Evolutionary conservation across 2,329 filamentous ascomycete species (phyloP).

Genomic region (Penicillium sp.): DNA sequence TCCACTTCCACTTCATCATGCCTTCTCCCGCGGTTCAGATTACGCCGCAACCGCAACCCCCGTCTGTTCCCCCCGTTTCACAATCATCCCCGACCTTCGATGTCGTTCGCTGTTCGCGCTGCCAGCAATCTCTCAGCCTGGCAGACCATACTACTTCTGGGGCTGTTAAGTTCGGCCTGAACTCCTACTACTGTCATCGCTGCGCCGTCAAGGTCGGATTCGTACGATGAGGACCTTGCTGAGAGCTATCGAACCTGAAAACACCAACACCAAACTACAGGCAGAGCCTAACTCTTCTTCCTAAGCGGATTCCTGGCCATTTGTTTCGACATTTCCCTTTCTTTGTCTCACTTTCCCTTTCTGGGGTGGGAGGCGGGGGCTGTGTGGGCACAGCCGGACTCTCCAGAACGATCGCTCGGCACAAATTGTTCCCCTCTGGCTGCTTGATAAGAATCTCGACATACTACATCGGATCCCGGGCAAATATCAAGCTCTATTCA

Average conservation of each 20-base stretch:
- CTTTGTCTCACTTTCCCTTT: not conserved
- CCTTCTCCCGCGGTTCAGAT: conserved; percentile 35
- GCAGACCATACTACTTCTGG: conserved; percentile 33
- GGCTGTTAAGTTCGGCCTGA: conserved; percentile 46
- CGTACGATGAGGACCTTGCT: conserved; percentile 28
- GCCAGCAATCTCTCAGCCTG: conserved; percentile 45
- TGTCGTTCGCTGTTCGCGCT: conserved; percentile 46
- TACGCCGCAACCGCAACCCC: conserved; percentile 25
- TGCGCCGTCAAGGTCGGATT: conserved; percentile 45
- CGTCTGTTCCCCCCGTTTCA: conserved; percentile 22
- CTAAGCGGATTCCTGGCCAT: not conserved
- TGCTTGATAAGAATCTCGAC: not conserved
- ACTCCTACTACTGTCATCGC: conserved; percentile 47
- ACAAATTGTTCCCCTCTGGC: not conserved
- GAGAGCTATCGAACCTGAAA: not conserved
- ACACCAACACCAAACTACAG: not conserved
- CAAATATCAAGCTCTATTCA: not conserved
- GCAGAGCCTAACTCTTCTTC: not conserved
- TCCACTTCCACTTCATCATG: conserved; percentile 25
- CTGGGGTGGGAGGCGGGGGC: not conserved
- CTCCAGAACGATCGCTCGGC: not conserved
- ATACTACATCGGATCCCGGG: not conserved
- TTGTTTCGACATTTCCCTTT: too few relatives aligned
- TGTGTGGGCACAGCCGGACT: not conserved
- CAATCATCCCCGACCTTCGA: conserved; percentile 30